These are phyloP conservation scores for Salix exigua DNA, from an alignment of 345 rosid genomes.

Conservation along the genomic window DNA sequence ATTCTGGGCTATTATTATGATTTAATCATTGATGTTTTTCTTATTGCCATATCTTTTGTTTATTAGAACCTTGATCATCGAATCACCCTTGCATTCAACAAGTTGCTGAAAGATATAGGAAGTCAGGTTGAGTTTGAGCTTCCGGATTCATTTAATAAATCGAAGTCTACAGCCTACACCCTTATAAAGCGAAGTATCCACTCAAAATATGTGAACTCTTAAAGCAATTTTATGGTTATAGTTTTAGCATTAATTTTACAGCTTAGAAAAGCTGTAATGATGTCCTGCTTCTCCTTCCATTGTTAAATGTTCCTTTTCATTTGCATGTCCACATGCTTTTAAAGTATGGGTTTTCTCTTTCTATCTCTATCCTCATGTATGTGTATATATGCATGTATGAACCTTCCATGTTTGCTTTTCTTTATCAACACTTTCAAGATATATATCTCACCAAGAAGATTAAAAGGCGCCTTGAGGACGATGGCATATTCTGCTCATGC, in stretches of 20 bases:
- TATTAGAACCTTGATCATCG: slow-evolving; percentile 46
- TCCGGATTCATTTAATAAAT: slow-evolving; percentile 73
- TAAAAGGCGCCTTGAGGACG: slow-evolving; percentile 72
- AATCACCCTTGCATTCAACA: slow-evolving; percentile 54
- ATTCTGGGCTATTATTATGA: neutral
- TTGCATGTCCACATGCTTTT: neutral
- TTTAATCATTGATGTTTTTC: neutral
- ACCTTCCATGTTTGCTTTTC: slow-evolving; percentile 16
- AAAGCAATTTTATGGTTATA: slow-evolving; percentile 1
- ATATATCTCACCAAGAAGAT: slow-evolving; percentile 78
- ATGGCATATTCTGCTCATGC: slow-evolving; percentile 98
- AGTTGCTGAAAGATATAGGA: slow-evolving; percentile 61
- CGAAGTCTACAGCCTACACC: slow-evolving; percentile 60
- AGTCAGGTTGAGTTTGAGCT: slow-evolving; percentile 67
- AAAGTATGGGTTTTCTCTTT: neutral
- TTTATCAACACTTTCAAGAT: slow-evolving; percentile 47
- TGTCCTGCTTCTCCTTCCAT: neutral
- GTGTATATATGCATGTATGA: neutral
- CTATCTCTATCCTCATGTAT: neutral
- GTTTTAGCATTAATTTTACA: neutral
- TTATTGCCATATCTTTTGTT: slow-evolving; percentile 19
- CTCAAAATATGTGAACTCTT: slow-evolving; percentile 1
- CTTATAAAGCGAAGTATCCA: slow-evolving; percentile 90
- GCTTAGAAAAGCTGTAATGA: no score
- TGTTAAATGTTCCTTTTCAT: neutral